These are phyloP conservation scores for Hyphopichia burtonii DNA, from an alignment of 1,139 yeast genomes.

Conservation along the genomic window DNA sequence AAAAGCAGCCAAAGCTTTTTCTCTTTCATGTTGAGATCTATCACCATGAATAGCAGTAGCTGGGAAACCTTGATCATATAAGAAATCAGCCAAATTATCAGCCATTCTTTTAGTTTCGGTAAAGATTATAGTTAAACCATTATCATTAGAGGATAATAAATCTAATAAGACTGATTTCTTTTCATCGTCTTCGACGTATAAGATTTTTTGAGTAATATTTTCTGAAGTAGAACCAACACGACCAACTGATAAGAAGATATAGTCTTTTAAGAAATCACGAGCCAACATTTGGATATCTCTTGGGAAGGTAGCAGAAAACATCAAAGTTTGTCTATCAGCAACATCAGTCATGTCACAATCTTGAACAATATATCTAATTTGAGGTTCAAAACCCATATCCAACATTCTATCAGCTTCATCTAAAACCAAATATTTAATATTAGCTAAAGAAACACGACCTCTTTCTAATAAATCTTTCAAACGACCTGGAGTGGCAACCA, in stretches of 20 bases:
- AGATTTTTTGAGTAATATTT: conserved; percentile 91
- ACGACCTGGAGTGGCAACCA: conserved; percentile 99
- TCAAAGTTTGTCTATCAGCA: conserved; percentile 87
- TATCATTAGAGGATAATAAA: conserved; percentile 72
- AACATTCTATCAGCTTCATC: conserved; percentile 99
- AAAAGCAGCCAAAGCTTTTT: conserved; percentile 89
- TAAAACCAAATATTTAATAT: conserved; percentile 89
- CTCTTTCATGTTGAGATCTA: conserved; percentile 97
- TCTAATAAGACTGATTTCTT: conserved; percentile 91
- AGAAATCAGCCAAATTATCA: conserved; percentile 88
- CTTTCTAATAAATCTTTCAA: conserved; percentile 92
- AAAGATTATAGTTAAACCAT: conserved; percentile 88
- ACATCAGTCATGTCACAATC: conserved; percentile 97
- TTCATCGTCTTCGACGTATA: conserved; percentile 93
- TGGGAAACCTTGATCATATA: conserved; percentile 85
- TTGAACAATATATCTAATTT: conserved; percentile 96
- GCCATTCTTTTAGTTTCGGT: conserved; percentile 99
- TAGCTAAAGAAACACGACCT: conserved; percentile 85
- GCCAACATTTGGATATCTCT: conserved; percentile 96
- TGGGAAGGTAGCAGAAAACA: conserved; percentile 99
- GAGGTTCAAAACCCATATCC: conserved; percentile 99
- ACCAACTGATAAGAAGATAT: conserved; percentile 94
- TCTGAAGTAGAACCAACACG: conserved; percentile 98
- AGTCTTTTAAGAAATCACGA: conserved; percentile 92
- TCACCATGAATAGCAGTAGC: conserved; percentile 99